These are phyloP conservation scores for Venturia pyrina DNA, from an alignment of 2,329 filamentous ascomycete species.

Conservation along the genomic window DNA sequence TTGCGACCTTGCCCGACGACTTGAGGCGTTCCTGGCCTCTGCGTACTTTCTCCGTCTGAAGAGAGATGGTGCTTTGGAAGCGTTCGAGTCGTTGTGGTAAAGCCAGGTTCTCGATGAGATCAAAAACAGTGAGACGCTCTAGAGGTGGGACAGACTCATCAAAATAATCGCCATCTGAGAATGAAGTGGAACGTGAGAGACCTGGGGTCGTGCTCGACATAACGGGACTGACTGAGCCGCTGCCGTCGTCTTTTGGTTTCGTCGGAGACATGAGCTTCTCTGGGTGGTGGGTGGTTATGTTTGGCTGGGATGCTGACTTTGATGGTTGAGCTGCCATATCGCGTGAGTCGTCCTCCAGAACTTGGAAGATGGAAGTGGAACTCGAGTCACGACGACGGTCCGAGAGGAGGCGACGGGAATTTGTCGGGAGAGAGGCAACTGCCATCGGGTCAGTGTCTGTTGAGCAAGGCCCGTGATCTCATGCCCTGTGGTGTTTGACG, in stretches of 20 bases:
- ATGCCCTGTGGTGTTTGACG: background rate
- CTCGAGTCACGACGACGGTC: background rate
- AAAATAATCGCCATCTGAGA: slow-evolving; percentile 77
- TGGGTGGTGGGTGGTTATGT: background rate
- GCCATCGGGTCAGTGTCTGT: background rate
- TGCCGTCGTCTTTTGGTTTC: background rate
- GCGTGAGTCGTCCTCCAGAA: slow-evolving; percentile 10
- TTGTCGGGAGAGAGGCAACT: background rate
- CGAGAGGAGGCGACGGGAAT: background rate
- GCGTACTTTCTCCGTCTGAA: slow-evolving; percentile 76
- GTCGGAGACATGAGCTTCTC: background rate
- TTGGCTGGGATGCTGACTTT: background rate
- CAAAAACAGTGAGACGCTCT: slow-evolving; percentile 83
- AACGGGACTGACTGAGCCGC: background rate
- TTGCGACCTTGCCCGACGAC: slow-evolving; percentile 65
- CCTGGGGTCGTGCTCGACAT: slow-evolving; percentile 32
- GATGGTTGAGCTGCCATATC: slow-evolving; percentile 10
- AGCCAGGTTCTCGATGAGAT: slow-evolving; percentile 86
- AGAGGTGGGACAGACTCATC: slow-evolving; percentile 78
- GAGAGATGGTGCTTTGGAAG: slow-evolving; percentile 70
- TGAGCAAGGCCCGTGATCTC: background rate
- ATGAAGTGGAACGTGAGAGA: slow-evolving; percentile 68
- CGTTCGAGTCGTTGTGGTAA: slow-evolving; percentile 85
- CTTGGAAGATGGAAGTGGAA: slow-evolving; percentile 1
- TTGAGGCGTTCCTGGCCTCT: slow-evolving; percentile 74